phyloP scores from a whole-genome alignment of 441 rosid genomes.

The Gossypium armourianum region DNA sequence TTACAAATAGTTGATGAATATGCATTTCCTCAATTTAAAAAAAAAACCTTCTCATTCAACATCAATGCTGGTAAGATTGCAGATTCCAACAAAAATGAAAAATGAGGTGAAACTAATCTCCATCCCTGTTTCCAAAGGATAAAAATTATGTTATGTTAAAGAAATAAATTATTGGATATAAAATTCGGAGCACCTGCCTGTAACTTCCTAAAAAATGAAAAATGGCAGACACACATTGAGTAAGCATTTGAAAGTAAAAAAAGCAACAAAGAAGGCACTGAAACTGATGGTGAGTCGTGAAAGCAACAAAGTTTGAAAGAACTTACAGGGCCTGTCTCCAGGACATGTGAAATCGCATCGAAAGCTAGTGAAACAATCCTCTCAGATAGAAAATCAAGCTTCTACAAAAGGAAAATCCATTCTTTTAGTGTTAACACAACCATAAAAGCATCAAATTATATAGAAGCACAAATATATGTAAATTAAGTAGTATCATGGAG shows the following conservation, averaged over 20 bases:
- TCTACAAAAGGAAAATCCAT: slow-evolving; percentile 37
- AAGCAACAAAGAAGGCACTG: neutral
- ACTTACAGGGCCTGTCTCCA: slow-evolving; percentile 82
- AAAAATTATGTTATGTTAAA: slow-evolving; percentile 9
- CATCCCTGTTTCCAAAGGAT: slow-evolving; percentile 51
- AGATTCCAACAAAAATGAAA: slow-evolving; percentile 54
- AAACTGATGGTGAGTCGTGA: neutral
- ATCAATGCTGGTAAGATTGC: slow-evolving; percentile 66
- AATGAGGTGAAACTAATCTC: slow-evolving; percentile 80
- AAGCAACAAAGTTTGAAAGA: slow-evolving; percentile 17
- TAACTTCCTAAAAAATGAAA: slow-evolving; percentile 8
- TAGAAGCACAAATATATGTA: neutral
- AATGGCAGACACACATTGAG: neutral
- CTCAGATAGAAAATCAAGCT: slow-evolving; percentile 48
- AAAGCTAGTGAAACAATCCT: slow-evolving; percentile 66
- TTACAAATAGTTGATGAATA: neutral
- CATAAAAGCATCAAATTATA: neutral
- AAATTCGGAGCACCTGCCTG: slow-evolving; percentile 8
- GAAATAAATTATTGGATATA: neutral
- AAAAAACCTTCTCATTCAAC: slow-evolving; percentile 63
- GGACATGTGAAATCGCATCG: slow-evolving; percentile 60
- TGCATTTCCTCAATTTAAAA: neutral
- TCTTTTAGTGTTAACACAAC: slow-evolving; percentile 13
- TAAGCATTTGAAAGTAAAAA: slow-evolving; percentile 2
- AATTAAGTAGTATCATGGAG: neutral